Evolutionary conservation across 78 protist genomes (phyloP).

Genomic region (Chrysochromulina parva): DNA sequence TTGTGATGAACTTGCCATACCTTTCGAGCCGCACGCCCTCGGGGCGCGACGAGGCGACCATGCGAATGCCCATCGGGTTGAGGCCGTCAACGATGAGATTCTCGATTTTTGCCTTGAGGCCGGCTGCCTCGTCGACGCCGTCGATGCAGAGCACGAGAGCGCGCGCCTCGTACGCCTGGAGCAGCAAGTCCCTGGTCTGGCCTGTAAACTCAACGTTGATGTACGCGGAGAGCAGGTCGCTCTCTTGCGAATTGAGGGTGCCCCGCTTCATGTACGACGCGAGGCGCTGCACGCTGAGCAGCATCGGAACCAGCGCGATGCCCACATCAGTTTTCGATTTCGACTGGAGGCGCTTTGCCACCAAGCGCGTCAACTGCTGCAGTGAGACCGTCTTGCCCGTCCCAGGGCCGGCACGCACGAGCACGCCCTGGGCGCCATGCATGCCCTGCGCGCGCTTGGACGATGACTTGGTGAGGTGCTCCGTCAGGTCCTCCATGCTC

Average conservation of each 20-base stretch:
- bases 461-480: background rate
- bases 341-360: too few relatives aligned
- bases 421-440: background rate
- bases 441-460: background rate
- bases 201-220: too few relatives aligned
- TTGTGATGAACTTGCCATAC: background rate
- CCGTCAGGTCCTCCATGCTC: background rate
- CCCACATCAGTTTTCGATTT: too few relatives aligned
- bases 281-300: background rate
- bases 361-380: background rate
- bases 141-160: background rate
- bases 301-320: background rate
- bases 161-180: background rate
- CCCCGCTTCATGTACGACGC: background rate
- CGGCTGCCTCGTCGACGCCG: conserved; percentile 23
- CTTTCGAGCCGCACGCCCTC: background rate
- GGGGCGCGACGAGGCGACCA: background rate
- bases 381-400: background rate
- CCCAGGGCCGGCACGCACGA: background rate
- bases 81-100: background rate
- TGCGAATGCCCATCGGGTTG: background rate
- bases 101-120: background rate
- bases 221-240: too few relatives aligned
- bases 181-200: too few relatives aligned
- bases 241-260: too few relatives aligned